Base-by-base conservation (phyloP, 177 flowering plant genomes). In the Vitis hybrid region DNA sequence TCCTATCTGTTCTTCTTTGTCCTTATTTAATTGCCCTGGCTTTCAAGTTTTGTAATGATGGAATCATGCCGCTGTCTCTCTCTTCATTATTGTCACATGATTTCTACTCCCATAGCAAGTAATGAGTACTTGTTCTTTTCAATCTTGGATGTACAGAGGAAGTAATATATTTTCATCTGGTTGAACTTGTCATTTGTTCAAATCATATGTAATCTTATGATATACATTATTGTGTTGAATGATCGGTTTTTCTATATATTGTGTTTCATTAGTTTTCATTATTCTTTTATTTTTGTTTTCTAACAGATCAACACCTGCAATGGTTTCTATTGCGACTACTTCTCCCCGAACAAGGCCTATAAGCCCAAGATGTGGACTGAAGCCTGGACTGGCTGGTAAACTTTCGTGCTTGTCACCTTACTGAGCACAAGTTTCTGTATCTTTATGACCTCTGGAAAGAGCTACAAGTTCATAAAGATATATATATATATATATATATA, bases 361-460 rank as follows among this genome's bases (percentile, higher is more conserved):
- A 95, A 91, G 70, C 98, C 99, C 52, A 93, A 90, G 82, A 90
- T 93, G 90, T 95, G 99, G 99, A 95, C 99, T 10, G 99, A 95
- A 83, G 88, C 86, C 51, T 95, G 99, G 99, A 90, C 98, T 73
- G 98, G 94, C 77, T 95, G 99, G 99, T 92, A 82, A 75, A 48
- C 61, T 32, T 30, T 40, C 11, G 9, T 62, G 17, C 46, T 19
- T 30, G 49, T 56, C 51, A 18, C 59, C 40, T 61, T 40, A 11
- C 18, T 40, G 66, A 5, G 40, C 61, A 10, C n/a, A 2, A 3
- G n/a, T 7, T 30, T 68, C 40, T 62, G 6, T 19, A 3, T 46
- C 59, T 40, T 5, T 4, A 18, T n/a, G 7, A 8, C 21, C 21
- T 57, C 6, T 35, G 40, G 49, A 50, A 48, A n/a, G 12, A 46